phyloP scores from a whole-genome alignment of 129 eudicot species.

The Lonicera japonica region DNA sequence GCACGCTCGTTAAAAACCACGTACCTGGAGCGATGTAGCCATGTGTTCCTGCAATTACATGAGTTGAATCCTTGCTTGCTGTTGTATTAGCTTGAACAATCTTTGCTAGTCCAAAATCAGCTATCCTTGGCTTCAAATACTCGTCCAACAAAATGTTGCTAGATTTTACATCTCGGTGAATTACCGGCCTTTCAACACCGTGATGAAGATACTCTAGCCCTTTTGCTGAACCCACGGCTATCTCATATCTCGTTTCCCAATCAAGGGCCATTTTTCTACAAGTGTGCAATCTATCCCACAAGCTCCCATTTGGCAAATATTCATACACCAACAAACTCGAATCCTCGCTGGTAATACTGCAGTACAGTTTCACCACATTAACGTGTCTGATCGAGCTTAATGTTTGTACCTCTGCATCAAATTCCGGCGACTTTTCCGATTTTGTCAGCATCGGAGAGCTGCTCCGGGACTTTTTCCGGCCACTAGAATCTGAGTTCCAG shows the following conservation, averaged over 20 bases:
- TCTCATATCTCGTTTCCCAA: slow-evolving; percentile 62
- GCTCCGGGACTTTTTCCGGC: slow-evolving; percentile 23
- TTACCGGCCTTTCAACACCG: slow-evolving; percentile 61
- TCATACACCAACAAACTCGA: slow-evolving; percentile 80
- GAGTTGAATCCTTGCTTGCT: slow-evolving; percentile 32
- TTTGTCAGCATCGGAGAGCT: slow-evolving; percentile 42
- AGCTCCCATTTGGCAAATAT: slow-evolving; percentile 74
- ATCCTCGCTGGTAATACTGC: slow-evolving; percentile 72
- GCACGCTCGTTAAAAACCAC: not conserved
- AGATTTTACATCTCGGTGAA: slow-evolving; percentile 86
- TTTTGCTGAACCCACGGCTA: slow-evolving; percentile 74
- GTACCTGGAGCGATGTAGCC: slow-evolving; percentile 90
- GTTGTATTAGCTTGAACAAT: slow-evolving; percentile 36
- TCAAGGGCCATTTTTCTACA: slow-evolving; percentile 49
- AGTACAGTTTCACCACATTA: slow-evolving; percentile 70
- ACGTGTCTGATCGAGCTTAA: slow-evolving; percentile 78
- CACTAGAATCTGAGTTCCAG: slow-evolving; percentile 34
- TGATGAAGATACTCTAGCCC: slow-evolving; percentile 80
- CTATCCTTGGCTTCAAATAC: slow-evolving; percentile 62
- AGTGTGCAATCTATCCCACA: slow-evolving; percentile 72
- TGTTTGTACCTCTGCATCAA: slow-evolving; percentile 69
- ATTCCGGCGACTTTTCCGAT: slow-evolving; percentile 27
- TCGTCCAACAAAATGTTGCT: slow-evolving; percentile 80
- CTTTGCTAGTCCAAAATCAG: slow-evolving; percentile 85
- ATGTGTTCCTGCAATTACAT: slow-evolving; percentile 73